Conservation (phyloP, 805 yeast genomes). For the Blastobotrys peoriensis region DNA sequence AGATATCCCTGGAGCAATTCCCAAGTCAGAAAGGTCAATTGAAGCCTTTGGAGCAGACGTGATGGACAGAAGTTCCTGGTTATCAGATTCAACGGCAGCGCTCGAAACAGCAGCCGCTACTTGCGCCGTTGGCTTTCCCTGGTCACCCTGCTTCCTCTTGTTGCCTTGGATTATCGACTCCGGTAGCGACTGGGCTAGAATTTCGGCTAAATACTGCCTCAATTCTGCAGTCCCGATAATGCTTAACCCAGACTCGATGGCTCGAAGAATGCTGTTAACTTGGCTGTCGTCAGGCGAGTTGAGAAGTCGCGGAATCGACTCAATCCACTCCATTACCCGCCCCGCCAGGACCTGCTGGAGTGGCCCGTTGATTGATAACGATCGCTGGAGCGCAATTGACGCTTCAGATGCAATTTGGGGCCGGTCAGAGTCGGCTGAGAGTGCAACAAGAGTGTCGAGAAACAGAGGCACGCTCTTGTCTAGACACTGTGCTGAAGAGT, state of each 20-base stretch:
- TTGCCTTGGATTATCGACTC: not conserved
- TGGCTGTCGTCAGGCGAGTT: conserved; percentile 22
- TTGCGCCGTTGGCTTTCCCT: too few species aligned
- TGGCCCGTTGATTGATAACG: not conserved
- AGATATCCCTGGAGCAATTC: not conserved
- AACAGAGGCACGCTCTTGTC: conserved; percentile 33
- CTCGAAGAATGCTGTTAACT: conserved; percentile 12
- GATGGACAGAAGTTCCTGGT: not conserved
- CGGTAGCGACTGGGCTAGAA: not conserved
- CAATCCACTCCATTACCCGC: conserved; percentile 26
- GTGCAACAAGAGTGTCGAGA: conserved; percentile 31
- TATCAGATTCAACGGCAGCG: conserved; percentile 1
- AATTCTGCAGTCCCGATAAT: not conserved
- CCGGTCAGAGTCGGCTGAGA: conserved; percentile 15
- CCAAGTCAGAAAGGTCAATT: not conserved
- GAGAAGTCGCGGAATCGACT: conserved; percentile 23
- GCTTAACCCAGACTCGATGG: conserved; percentile 11
- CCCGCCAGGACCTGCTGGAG: conserved; percentile 6
- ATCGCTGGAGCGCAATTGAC: not conserved
- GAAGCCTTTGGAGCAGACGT: not conserved
- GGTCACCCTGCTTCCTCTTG: too few species aligned
- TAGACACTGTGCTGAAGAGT: conserved; percentile 33
- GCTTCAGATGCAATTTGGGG: conserved; percentile 1
- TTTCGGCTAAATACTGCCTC: not conserved
- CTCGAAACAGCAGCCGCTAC: not conserved